These are phyloP conservation scores for Chytriomyces hyalinus DNA, from an alignment of 192 early-diverging fungal genomes.

Conservation along the genomic window DNA sequence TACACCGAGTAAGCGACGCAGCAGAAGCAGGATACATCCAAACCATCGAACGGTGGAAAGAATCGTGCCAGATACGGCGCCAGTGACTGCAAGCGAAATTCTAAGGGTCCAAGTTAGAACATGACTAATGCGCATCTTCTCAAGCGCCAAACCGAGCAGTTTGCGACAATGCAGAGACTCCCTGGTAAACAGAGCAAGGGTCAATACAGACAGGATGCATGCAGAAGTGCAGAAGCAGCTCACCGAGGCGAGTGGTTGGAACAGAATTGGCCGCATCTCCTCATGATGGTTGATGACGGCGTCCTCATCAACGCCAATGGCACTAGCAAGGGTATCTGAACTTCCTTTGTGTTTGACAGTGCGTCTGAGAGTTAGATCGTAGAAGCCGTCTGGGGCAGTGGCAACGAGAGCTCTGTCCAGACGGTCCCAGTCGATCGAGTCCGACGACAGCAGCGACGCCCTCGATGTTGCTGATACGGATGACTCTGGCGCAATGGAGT, in stretches of 20 bases:
- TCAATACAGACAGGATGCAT: background rate
- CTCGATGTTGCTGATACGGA: background rate
- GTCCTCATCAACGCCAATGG: slow-evolving; percentile 17
- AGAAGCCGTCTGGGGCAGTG: background rate
- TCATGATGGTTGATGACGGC: slow-evolving; percentile 16
- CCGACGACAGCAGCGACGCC: background rate
- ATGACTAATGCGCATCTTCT: background rate
- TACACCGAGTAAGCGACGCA: background rate
- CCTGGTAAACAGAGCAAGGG: background rate
- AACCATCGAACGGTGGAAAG: slow-evolving; percentile 35
- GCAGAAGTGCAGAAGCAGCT: background rate
- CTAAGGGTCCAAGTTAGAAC: background rate
- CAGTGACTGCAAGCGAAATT: slow-evolving; percentile 32
- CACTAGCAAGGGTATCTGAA: background rate
- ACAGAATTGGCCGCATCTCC: slow-evolving; percentile 13
- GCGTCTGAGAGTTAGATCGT: background rate
- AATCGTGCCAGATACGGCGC: slow-evolving; percentile 27
- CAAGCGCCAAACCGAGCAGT: slow-evolving; percentile 23
- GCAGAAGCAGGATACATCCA: background rate
- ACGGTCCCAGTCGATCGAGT: background rate
- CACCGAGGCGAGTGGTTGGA: slow-evolving; percentile 30
- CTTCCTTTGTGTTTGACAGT: slow-evolving; percentile 8
- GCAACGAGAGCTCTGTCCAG: background rate
- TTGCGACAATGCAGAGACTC: slow-evolving; percentile 38
- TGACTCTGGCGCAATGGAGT: slow-evolving; percentile 8